Evolutionary conservation across 2,329 filamentous ascomycete species (phyloP).

Genomic region (Diplodia sapinea): DNA sequence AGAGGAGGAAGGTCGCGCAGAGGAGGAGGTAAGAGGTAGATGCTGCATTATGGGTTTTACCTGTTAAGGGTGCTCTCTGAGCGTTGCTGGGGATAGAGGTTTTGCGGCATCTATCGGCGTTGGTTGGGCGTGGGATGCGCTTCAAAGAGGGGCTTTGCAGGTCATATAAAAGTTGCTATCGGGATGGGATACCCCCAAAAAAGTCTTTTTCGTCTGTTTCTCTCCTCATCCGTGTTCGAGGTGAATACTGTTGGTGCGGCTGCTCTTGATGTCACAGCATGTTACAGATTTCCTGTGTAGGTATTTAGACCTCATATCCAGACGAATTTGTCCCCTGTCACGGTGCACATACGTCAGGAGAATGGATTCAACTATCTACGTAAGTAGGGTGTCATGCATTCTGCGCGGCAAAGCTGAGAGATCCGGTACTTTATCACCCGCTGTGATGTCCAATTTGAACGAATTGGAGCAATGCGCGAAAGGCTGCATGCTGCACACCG

Average conservation of each 20-base stretch:
- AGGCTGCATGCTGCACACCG: neutral
- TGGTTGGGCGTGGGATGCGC: neutral
- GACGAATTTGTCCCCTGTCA: no score
- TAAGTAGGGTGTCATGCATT: no score
- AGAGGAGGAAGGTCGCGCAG: slow-evolving; percentile 65
- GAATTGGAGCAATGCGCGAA: neutral
- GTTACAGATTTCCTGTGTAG: no score
- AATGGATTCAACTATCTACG: no score
- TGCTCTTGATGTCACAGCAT: neutral
- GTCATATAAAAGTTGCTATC: neutral
- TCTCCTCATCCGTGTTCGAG: neutral
- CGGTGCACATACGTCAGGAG: no score
- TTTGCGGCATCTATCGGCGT: neutral
- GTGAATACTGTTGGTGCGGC: neutral
- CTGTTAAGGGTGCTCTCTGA: neutral
- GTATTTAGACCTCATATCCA: no score
- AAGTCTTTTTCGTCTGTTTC: neutral
- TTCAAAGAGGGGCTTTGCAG: neutral
- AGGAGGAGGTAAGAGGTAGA: slow-evolving; percentile 40
- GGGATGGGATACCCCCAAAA: neutral
- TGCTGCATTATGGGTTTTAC: neutral
- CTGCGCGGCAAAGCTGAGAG: no score
- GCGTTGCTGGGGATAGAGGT: neutral
- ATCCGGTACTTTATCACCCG: no score
- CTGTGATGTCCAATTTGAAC: neutral